Base-by-base conservation (phyloP, 192 early-diverging fungal genomes). In the Chytriomyces confervae region DNA sequence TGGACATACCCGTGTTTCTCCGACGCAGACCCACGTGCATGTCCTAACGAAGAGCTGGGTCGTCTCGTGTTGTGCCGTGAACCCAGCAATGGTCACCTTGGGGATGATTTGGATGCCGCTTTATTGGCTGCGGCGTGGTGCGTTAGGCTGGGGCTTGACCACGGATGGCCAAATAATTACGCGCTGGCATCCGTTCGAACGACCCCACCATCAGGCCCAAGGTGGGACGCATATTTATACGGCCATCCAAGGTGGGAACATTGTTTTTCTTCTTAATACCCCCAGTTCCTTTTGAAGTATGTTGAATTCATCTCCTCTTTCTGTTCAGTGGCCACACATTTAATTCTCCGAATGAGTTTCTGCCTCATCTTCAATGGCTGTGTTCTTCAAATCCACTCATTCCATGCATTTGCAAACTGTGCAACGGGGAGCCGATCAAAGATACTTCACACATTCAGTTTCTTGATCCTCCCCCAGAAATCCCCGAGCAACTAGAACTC, bases 321-420 rank as follows among this genome's bases (percentile, higher is more conserved):
- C 16, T 20, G 0, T 20, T 4, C 20, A 63, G 50, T 43, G 63
- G 63, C 7, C 64, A 66, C 18, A 11, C 18, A 29, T 76, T 47
- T 66, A 62, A 64, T 10, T 76, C 74, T 7, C 74, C 74, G 8
- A 76, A 76, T 36, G 74, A 76, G 74, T 76, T 76, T 66, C 16
- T 76, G 2, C 64, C 74, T 8, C 74, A 76, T 36, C 62, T 76
- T 29, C 13, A 48, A 16, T 76, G 74, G 74, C 20, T 76, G 36
- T 29, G 24, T n/a, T 24, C 27, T 13, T 47, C 45, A 10, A 64
- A 76, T 29, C 27, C 62, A 18, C 10, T 44, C 6, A 29, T 44
- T n/a, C 36, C 74, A 46, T 76, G 74, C 48, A 16, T 76, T 24
- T 76, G 74, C 63, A 76, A 76, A 66, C 29, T 48, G 7, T 76